Percentiles rank a stretch among this genome's conserved stretches.
Conservation (phyloP, 2,329 filamentous ascomycete species). For the Ophiocordyceps camponoti-floridani region DNA sequence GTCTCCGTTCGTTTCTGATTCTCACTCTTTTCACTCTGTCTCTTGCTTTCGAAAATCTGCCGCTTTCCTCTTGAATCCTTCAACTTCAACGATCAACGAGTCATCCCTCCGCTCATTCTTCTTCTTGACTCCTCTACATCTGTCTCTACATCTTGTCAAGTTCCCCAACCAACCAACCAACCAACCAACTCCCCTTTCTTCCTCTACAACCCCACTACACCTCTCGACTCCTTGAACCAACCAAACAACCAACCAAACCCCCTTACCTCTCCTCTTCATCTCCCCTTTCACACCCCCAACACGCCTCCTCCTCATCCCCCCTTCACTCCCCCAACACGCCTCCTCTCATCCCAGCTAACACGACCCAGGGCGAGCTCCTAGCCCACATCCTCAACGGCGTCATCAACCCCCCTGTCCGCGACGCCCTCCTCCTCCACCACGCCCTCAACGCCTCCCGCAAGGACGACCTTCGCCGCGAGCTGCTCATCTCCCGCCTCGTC, state of each 20-base stretch:
- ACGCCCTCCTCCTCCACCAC: conserved; percentile 80
- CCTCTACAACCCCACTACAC: too few species aligned
- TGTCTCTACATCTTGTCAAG: too few species aligned
- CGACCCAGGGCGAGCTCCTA: conserved; percentile 69
- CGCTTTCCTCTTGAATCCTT: too few species aligned
- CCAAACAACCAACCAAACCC: too few species aligned
- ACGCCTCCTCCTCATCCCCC: neutral
- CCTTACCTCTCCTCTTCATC: neutral
- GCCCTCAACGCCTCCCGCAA: conserved; percentile 59
- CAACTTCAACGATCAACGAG: too few species aligned
- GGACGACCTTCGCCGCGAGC: conserved; percentile 59
- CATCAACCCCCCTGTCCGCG: conserved; percentile 87
- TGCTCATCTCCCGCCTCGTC: conserved; percentile 75
- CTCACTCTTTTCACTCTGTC: neutral
- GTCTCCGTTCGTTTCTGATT: neutral
- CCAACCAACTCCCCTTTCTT: too few species aligned
- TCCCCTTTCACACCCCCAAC: neutral
- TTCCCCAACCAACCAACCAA: too few species aligned
- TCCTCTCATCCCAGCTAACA: too few species aligned
- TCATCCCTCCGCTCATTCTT: too few species aligned
- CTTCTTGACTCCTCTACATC: too few species aligned
- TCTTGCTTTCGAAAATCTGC: neutral
- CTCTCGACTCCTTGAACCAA: too few species aligned
- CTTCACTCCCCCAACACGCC: too few species aligned
- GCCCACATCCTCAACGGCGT: conserved; percentile 92